These are phyloP conservation scores for Crithidia bombi DNA, from an alignment of 208 protist genomes.

Conservation along the genomic window DNA sequence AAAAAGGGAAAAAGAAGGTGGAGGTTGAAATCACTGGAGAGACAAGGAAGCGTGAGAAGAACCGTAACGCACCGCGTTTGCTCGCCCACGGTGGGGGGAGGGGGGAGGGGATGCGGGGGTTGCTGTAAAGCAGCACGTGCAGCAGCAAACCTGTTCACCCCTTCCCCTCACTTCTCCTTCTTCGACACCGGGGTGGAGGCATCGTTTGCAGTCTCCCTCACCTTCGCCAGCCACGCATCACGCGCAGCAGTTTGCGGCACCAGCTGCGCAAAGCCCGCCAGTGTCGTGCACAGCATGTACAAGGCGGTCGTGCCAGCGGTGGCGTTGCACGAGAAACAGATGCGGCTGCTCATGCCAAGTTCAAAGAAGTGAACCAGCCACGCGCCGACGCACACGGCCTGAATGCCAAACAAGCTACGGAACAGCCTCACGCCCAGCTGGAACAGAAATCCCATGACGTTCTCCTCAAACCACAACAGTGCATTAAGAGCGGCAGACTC, in stretches of 20 bases:
- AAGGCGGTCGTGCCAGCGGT: slow-evolving; percentile 19
- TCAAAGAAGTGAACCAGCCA: slow-evolving; percentile 68
- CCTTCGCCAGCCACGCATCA: slow-evolving; percentile 37
- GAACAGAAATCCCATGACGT: slow-evolving; percentile 47
- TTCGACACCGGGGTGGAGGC: slow-evolving; percentile 4
- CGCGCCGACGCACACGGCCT: slow-evolving; percentile 36
- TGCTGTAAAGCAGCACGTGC: too few relatives aligned
- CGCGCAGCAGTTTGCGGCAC: slow-evolving; percentile 38
- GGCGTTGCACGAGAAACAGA: slow-evolving; percentile 53
- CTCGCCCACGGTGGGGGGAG: too few relatives aligned
- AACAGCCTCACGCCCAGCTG: slow-evolving; percentile 35
- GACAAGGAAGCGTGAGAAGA: too few relatives aligned
- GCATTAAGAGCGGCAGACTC: neutral
- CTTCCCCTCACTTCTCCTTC: slow-evolving; percentile 13
- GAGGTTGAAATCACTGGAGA: too few relatives aligned
- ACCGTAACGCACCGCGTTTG: too few relatives aligned
- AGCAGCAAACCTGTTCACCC: neutral
- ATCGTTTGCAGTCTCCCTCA: slow-evolving; percentile 1
- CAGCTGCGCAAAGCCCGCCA: slow-evolving; percentile 63
- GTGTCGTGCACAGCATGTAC: slow-evolving; percentile 48
- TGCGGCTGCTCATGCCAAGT: slow-evolving; percentile 49
- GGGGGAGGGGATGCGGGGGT: too few relatives aligned
- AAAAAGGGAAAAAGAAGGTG: neutral
- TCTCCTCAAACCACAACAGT: slow-evolving; percentile 48
- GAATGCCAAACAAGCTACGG: slow-evolving; percentile 43